These are phyloP conservation scores for Chalaropsis thielavioides DNA, from an alignment of 2,329 filamentous ascomycete species.

Conservation along the genomic window DNA sequence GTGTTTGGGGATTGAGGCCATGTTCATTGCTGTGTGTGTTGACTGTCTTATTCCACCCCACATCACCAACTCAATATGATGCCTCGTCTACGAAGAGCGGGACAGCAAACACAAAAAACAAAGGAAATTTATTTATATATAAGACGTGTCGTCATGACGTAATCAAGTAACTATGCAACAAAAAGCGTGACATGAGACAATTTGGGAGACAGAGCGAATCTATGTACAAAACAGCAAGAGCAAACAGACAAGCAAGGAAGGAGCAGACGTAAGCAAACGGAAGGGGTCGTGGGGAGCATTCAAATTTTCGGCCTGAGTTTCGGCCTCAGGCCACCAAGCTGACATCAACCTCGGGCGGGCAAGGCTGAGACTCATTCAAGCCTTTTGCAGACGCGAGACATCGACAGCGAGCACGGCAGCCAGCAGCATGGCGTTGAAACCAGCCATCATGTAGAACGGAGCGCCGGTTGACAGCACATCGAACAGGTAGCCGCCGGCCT, in stretches of 20 bases:
- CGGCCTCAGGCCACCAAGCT: neutral
- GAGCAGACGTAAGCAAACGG: neutral
- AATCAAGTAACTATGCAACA: neutral
- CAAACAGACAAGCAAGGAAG: neutral
- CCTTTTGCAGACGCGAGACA: slow-evolving; percentile 25
- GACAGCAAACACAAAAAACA: no score
- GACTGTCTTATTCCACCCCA: no score
- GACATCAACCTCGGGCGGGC: no score
- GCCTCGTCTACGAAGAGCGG: no score
- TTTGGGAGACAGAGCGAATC: neutral
- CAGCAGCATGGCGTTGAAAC: slow-evolving; percentile 65
- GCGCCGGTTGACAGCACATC: slow-evolving; percentile 59
- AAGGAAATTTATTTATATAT: neutral
- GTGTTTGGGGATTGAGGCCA: neutral
- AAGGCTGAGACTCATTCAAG: neutral
- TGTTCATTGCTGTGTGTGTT: no score
- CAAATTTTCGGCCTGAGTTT: neutral
- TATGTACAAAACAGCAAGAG: neutral
- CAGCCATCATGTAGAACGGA: slow-evolving; percentile 89
- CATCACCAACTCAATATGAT: no score
- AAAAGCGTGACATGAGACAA: slow-evolving; percentile 2
- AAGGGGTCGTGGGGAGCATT: neutral
- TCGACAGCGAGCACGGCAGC: slow-evolving; percentile 40
- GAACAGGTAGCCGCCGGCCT: slow-evolving; percentile 76
- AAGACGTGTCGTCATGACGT: neutral